Evolutionary conservation across 1,284 basidiomycete species (phyloP).

Genomic region (Austroboletus niveus): DNA sequence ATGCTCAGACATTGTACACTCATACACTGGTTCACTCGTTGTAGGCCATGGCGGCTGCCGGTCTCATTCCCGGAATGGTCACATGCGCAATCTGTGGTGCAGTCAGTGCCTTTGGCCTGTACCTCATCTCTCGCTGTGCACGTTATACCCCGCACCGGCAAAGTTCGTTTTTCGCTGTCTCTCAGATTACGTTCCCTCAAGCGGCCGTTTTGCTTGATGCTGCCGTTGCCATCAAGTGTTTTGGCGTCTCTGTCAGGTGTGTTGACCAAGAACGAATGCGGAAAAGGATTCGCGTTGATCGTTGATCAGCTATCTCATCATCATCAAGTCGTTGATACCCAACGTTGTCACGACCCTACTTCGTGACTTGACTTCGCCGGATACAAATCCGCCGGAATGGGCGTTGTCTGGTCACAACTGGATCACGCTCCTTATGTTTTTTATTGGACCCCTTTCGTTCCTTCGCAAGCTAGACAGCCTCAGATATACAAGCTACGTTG

Average conservation of each 20-base stretch:
- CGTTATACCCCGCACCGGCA: constrained; percentile 72
- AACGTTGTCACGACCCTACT: constrained; percentile 87
- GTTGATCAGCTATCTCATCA: constrained; percentile 77
- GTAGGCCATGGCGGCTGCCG: constrained; percentile 82
- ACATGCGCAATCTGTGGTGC: constrained; percentile 86
- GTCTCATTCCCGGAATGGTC: constrained; percentile 82
- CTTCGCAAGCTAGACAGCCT: constrained; percentile 81
- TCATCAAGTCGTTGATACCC: constrained; percentile 93
- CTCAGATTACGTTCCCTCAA: constrained; percentile 81
- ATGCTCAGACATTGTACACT: not conserved
- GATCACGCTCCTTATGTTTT: constrained; percentile 80
- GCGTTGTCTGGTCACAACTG: constrained; percentile 78
- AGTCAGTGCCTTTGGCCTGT: constrained; percentile 84
- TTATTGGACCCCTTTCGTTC: constrained; percentile 88
- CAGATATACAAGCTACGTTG: constrained; percentile 82
- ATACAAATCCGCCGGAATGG: constrained; percentile 68
- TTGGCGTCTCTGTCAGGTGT: constrained; percentile 92
- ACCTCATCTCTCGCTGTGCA: constrained; percentile 87
- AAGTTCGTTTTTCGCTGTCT: constrained; percentile 86
- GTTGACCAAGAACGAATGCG: constrained; percentile 12
- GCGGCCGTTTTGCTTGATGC: constrained; percentile 87
- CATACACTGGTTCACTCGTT: constrained; percentile 9
- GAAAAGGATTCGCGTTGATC: not conserved
- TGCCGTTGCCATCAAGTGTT: constrained; percentile 95
- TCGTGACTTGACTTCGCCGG: constrained; percentile 67